Conservation (phyloP, 768 basidiomycete genomes). For the Psilocybe subaeruginosa region DNA sequence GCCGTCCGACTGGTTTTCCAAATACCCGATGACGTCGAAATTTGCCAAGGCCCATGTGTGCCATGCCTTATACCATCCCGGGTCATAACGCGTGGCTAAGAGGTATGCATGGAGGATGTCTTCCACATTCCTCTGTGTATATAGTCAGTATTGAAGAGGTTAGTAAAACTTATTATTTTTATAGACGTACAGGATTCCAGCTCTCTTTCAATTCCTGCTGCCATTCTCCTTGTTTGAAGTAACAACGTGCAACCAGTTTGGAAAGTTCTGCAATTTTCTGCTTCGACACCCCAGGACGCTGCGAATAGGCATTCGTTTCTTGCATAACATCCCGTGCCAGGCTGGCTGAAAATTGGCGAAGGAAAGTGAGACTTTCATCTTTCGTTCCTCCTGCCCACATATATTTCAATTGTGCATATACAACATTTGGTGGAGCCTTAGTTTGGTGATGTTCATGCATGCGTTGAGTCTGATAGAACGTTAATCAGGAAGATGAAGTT, state of each 20-base stretch:
- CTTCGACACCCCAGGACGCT: conserved; percentile 56
- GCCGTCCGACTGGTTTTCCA: conserved; percentile 68
- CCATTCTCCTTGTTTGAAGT: conserved; percentile 97
- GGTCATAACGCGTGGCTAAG: conserved; percentile 88
- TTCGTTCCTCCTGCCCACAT: conserved; percentile 90
- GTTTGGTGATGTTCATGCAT: conserved; percentile 54
- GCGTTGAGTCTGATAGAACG: conserved; percentile 39
- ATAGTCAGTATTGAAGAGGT: neutral
- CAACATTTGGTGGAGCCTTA: conserved; percentile 92
- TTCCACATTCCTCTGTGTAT: conserved; percentile 67
- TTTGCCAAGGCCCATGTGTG: conserved; percentile 98
- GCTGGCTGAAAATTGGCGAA: conserved; percentile 80
- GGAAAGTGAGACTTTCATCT: conserved; percentile 79
- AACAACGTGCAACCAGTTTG: conserved; percentile 91
- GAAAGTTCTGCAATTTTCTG: conserved; percentile 70
- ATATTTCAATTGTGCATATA: conserved; percentile 94
- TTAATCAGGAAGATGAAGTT: neutral
- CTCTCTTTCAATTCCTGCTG: conserved; percentile 79
- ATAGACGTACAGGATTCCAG: conserved; percentile 70
- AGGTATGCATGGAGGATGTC: conserved; percentile 86
- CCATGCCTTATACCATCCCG: conserved; percentile 99
- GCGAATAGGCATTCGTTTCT: conserved; percentile 52
- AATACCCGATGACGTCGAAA: conserved; percentile 86
- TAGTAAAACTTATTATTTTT: neutral
- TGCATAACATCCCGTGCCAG: conserved; percentile 75